phyloP scores from a whole-genome alignment of 1,284 basidiomycete species.

The Cryptococcus sp. region DNA sequence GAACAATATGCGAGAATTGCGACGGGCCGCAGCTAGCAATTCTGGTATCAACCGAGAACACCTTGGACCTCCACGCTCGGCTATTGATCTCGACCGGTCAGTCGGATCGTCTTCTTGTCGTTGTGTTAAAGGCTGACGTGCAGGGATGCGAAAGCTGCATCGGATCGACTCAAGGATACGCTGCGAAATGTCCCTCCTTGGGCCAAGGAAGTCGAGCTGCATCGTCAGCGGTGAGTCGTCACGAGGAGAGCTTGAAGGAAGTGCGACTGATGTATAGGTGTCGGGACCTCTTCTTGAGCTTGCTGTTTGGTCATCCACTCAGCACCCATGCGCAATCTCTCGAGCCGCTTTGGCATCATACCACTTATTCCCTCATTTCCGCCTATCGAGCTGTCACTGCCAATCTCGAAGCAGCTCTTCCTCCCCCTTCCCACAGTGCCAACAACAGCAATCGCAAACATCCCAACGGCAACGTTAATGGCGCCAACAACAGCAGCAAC shows the following conservation, averaged over 20 bases:
- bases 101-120: background rate
- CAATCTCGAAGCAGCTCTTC: slow-evolving; percentile 53
- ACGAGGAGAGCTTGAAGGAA: too few species aligned
- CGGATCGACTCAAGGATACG: slow-evolving; percentile 16
- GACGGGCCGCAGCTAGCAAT: background rate
- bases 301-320: slow-evolving; percentile 69
- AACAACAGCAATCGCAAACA: slow-evolving; percentile 1
- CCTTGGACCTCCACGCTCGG: background rate
- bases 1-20: background rate
- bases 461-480: background rate
- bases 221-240: slow-evolving; percentile 66
- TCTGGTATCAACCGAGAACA: background rate
- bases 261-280: slow-evolving; percentile 55
- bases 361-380: slow-evolving; percentile 78
- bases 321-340: slow-evolving; percentile 71
- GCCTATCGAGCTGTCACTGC: slow-evolving; percentile 72
- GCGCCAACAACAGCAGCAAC: slow-evolving; percentile 11
- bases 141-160: slow-evolving; percentile 21
- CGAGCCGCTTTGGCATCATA: slow-evolving; percentile 86
- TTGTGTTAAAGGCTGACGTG: slow-evolving; percentile 55
- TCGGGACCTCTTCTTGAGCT: slow-evolving; percentile 64
- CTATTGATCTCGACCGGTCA: slow-evolving; percentile 9
- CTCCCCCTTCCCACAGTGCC: slow-evolving; percentile 10
- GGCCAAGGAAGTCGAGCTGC: slow-evolving; percentile 75
- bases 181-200: slow-evolving; percentile 59